Evolutionary conservation across 129 eudicot species (phyloP).

Genomic region (Lactuca saligna): DNA sequence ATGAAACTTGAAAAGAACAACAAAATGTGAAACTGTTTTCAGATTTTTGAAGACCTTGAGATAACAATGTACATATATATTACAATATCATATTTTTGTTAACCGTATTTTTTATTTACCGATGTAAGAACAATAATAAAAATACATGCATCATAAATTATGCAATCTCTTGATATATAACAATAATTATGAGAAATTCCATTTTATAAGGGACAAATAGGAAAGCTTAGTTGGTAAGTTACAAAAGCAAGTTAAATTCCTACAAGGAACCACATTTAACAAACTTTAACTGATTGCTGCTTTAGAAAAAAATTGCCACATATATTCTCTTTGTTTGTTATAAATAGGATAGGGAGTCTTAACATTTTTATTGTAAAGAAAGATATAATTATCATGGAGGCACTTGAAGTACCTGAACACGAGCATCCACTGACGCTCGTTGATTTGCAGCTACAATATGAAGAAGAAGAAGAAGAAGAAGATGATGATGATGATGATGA

Average conservation of each 20-base stretch:
- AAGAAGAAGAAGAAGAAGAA: background rate
- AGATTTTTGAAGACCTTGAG: background rate
- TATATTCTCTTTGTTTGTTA: background rate
- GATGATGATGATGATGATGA: constrained; percentile 10
- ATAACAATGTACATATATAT: background rate
- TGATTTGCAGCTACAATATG: constrained; percentile 4
- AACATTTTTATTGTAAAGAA: background rate
- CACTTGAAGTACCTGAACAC: constrained; percentile 8
- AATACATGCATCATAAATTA: no score
- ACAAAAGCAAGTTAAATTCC: no score
- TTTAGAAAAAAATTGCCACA: background rate
- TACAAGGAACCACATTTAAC: no score
- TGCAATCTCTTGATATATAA: no score
- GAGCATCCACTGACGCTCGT: constrained; percentile 10
- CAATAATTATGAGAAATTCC: background rate
- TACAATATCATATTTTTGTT: background rate
- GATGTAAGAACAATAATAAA: no score
- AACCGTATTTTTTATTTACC: no score
- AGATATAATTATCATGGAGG: constrained; percentile 3
- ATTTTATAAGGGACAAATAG: background rate
- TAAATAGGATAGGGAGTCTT: background rate
- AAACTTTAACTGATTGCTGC: background rate
- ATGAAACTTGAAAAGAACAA: background rate
- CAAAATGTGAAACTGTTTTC: background rate
- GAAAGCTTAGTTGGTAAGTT: no score